Conservation (phyloP, 768 basidiomycete species). For the Kwoniella pini region DNA sequence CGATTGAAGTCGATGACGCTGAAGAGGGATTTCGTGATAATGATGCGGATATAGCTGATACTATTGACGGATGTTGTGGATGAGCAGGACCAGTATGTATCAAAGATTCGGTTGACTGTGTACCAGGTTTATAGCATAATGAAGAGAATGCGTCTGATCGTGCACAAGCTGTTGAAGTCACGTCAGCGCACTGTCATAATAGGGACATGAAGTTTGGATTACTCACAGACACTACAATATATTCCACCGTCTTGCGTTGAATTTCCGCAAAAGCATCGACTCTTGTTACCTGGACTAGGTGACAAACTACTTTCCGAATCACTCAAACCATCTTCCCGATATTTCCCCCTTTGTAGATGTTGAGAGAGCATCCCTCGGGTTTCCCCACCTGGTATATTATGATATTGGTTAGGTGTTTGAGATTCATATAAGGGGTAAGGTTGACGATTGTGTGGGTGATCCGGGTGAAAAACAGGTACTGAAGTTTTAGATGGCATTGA, state of each 20-base stretch:
- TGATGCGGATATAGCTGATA: slow-evolving; percentile 16
- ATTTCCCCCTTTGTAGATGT: background rate
- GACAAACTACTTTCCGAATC: slow-evolving; percentile 35
- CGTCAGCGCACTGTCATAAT: background rate
- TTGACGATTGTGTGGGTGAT: slow-evolving; percentile 39
- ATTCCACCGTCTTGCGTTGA: slow-evolving; percentile 41
- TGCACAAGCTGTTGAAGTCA: slow-evolving; percentile 40
- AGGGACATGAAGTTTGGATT: background rate
- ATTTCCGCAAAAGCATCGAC: slow-evolving; percentile 44
- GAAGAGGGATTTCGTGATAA: slow-evolving; percentile 33
- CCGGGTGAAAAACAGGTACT: slow-evolving; percentile 38
- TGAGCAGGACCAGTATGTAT: slow-evolving; percentile 8
- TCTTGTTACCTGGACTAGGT: slow-evolving; percentile 12
- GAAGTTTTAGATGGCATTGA: slow-evolving; percentile 8
- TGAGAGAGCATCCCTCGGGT: slow-evolving; percentile 2
- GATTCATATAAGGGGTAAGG: slow-evolving; percentile 16
- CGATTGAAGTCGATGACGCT: slow-evolving; percentile 25
- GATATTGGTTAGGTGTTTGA: slow-evolving; percentile 2
- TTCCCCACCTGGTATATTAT: background rate
- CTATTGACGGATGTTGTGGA: slow-evolving; percentile 13
- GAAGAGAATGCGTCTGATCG: slow-evolving; percentile 51
- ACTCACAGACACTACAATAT: slow-evolving; percentile 50
- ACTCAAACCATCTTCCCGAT: slow-evolving; percentile 21
- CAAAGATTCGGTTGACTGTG: background rate
- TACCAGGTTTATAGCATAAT: slow-evolving; percentile 46